Percentiles rank a stretch among this genome's conserved stretches.
phyloP scores from a whole-genome alignment of 805 yeast genomes.

The Pichia heedii region DNA sequence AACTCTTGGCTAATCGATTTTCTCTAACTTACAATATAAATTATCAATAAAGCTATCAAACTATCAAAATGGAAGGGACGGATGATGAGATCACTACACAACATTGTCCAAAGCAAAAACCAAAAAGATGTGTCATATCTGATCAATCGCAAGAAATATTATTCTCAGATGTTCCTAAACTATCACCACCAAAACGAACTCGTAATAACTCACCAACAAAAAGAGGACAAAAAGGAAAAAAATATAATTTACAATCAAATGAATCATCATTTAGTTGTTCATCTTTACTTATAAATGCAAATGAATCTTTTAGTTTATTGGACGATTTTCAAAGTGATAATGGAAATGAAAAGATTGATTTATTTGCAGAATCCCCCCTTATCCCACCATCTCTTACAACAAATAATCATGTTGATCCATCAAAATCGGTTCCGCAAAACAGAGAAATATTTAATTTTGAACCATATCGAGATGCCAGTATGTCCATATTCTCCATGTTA shows the following conservation, averaged over 20 bases:
- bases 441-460: neutral
- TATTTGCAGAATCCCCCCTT: constrained; percentile 1
- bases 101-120: too few relatives aligned
- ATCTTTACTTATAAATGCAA: neutral
- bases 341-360: neutral
- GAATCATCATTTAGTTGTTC: neutral
- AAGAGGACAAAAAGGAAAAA: neutral
- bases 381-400: constrained; percentile 1
- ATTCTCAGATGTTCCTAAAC: constrained; percentile 1
- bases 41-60: too few relatives aligned
- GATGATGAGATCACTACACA: too few relatives aligned
- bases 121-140: too few relatives aligned
- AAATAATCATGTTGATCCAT: neutral
- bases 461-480: neutral
- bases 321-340: constrained; percentile 25
- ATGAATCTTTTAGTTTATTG: constrained; percentile 11
- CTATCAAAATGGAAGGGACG: too few relatives aligned
- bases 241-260: too few relatives aligned
- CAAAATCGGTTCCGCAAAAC: neutral
- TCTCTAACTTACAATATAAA: too few relatives aligned
- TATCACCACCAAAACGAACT: constrained; percentile 4
- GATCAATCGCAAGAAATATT: neutral
- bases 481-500: constrained; percentile 2
- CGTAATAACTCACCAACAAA: neutral
- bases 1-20: too few relatives aligned